Evolutionary conservation across 306 rosid species (phyloP), one percentile per base, ranked within the genome.

Genomic region (Pyrus betulifolia): DNA sequence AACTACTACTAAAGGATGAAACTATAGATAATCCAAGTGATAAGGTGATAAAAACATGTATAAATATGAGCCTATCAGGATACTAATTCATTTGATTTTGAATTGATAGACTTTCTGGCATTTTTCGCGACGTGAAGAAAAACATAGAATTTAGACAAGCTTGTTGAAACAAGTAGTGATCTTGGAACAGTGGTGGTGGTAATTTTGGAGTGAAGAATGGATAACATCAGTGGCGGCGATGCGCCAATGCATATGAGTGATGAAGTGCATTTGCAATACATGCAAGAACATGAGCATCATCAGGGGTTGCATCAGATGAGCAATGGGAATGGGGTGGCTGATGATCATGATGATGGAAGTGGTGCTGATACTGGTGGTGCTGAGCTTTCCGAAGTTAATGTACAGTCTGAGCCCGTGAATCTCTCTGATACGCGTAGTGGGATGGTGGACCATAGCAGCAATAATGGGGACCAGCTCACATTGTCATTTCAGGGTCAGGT

Each of bases 401-500:
- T 80, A 42, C 89, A 82, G 10, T 85, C 93, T 73, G 88, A 84
- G 63, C 84, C 85, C 35, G 85, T 88, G 60, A 86, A 83, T 77
- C 78, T 82, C 63, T 76, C 80, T 35, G 93, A 79, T 60, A 83
- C 80, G 55, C 85, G 67, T 27, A 63, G 70, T 67, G 84, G 69
- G 58, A 59, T 88, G 38, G 76, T 88, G 74, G 87, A 85, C 44
- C 86, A 80, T 65, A 87, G 81, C 30, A 51, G 70, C 46, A 89
- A 84, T 67, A 80, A 67, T 75, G 90, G 85, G 55, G 92, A 86
- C 71, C 96, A 88, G 75, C 96, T 91, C 42, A 91, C 89, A 10
- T 77, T 91, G 83, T 91, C 96, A 12, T 91, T 85, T 77, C 91
- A 89, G 83, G 91, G 91, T 30, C 93, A 91, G 81, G 93, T 88